phyloP scores from a whole-genome alignment of 805 yeast genomes.

The Saccharomycopsis sp. region DNA sequence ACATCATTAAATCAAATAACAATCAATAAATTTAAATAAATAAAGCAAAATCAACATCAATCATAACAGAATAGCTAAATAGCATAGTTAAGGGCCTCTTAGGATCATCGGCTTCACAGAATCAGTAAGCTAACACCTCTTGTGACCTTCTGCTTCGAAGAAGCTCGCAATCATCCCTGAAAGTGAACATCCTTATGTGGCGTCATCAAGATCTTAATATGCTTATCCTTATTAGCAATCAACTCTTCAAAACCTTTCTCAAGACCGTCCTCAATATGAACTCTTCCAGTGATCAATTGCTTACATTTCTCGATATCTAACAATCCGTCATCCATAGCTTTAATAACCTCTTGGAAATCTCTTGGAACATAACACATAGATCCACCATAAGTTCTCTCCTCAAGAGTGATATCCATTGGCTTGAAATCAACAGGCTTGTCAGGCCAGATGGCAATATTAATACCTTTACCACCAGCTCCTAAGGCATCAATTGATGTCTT shows the following conservation, averaged over 20 bases:
- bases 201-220: conserved; percentile 47
- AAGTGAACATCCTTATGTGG: conserved; percentile 27
- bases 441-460: conserved; percentile 64
- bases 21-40: neutral
- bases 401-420: conserved; percentile 50
- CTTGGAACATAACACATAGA: conserved; percentile 53
- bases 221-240: conserved; percentile 45
- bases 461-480: conserved; percentile 49
- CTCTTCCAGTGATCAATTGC: conserved; percentile 48
- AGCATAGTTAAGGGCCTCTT: neutral
- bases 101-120: too few relatives aligned
- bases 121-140: too few relatives aligned
- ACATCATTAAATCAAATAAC: neutral
- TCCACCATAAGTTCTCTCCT: conserved; percentile 51
- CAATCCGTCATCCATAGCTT: conserved; percentile 41
- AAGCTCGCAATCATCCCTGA: neutral
- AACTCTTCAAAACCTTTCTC: conserved; percentile 48
- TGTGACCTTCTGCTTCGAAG: too few relatives aligned
- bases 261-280: conserved; percentile 43
- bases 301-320: conserved; percentile 40
- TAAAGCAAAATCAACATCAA: neutral
- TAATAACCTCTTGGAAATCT: conserved; percentile 53
- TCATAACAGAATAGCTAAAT: neutral
- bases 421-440: conserved; percentile 40
- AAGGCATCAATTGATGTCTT: conserved; percentile 44